Conservation (phyloP, 768 basidiomycete genomes). For the Agaricus subrufescens region DNA sequence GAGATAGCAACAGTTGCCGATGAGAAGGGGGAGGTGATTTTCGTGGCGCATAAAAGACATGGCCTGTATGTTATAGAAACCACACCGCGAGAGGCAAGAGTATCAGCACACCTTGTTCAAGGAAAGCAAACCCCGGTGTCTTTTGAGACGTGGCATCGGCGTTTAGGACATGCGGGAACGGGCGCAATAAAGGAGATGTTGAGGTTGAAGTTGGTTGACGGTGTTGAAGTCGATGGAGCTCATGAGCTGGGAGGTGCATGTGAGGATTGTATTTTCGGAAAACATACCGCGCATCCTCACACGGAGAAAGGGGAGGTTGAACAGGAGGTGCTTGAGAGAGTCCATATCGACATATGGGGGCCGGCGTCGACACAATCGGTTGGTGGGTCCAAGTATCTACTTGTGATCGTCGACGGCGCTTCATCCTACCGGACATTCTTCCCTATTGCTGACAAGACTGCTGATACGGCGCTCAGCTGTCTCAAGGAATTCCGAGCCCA, state of each 20-base stretch:
- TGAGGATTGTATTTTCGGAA: conserved; percentile 23
- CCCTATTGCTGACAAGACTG: conserved; percentile 20
- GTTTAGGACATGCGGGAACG: conserved; percentile 17
- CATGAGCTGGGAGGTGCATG: conserved; percentile 10
- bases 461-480: conserved; percentile 10
- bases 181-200: conserved; percentile 12
- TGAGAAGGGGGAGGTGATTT: no score
- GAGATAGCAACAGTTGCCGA: no score
- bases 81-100: no score
- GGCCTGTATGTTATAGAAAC: no score
- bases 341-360: conserved; percentile 22
- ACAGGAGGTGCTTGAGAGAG: conserved; percentile 12
- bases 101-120: no score
- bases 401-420: conserved; percentile 18
- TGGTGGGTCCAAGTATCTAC: conserved; percentile 18
- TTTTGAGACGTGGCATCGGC: conserved; percentile 21
- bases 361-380: conserved; percentile 13
- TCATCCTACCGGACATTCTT: conserved; percentile 10
- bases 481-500: conserved; percentile 10
- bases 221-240: conserved; percentile 14
- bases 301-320: conserved; percentile 16
- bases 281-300: conserved; percentile 17
- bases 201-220: conserved; percentile 14
- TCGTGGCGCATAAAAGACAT: no score
- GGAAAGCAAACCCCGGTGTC: not conserved